phyloP scores from a whole-genome alignment of 2,329 filamentous ascomycete genomes.

The Neoscytalidium dimidiatum region DNA sequence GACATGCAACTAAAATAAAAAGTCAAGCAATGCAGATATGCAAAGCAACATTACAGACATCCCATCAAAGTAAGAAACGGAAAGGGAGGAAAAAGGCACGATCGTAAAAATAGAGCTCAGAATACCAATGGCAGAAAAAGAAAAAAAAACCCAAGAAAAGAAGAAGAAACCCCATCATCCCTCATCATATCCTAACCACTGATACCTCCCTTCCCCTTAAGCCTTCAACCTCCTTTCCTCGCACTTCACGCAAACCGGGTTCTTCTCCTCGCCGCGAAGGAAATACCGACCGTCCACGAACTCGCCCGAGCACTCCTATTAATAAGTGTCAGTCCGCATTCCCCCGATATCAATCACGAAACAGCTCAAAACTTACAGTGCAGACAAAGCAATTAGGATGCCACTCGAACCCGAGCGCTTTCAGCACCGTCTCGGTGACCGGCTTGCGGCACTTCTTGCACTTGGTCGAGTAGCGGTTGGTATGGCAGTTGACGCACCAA shows the following conservation, averaged over 20 bases:
- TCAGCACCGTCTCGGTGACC: constrained; percentile 86
- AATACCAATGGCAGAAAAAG: not conserved
- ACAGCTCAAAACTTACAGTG: constrained; percentile 43
- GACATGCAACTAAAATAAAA: not conserved
- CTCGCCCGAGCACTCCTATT: constrained; percentile 59
- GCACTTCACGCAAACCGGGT: constrained; percentile 64
- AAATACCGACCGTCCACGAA: constrained; percentile 67
- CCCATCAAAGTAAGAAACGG: not conserved
- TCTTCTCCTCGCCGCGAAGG: constrained; percentile 57
- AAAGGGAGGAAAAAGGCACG: not conserved
- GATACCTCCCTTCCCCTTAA: constrained; percentile 27
- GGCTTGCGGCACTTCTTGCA: constrained; percentile 82
- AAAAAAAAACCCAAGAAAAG: not conserved
- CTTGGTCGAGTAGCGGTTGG: constrained; percentile 84
- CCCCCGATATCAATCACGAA: not conserved
- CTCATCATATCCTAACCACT: not conserved
- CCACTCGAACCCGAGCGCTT: constrained; percentile 89
- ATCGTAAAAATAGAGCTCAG: not conserved
- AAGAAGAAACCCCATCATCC: not conserved
- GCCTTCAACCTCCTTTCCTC: constrained; percentile 65
- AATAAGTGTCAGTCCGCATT: not conserved
- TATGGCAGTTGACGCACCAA: constrained; percentile 94
- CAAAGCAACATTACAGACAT: not conserved
- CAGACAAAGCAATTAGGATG: constrained; percentile 92
- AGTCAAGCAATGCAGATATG: not conserved